Conservation (phyloP, 495 filamentous ascomycete species). For the Penicillium bovifimosum region DNA sequence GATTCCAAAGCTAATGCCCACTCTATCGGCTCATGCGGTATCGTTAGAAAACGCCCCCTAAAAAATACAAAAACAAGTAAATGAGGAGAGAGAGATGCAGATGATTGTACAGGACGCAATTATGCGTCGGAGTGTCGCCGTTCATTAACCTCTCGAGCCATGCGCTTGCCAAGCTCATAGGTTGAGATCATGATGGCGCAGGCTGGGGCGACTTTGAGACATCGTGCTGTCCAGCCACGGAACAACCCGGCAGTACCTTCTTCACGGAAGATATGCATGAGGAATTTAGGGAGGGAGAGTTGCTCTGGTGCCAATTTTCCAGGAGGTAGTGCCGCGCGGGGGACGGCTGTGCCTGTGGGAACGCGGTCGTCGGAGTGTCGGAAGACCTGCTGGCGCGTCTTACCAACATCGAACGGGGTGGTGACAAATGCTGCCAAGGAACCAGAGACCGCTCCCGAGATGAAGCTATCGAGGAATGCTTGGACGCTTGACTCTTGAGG, state of each 20-base stretch:
- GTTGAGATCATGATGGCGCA: slow-evolving; percentile 99
- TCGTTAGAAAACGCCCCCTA: slow-evolving; percentile 20
- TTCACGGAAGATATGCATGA: slow-evolving; percentile 80
- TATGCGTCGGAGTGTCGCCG: slow-evolving; percentile 31
- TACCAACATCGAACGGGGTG: slow-evolving; percentile 95
- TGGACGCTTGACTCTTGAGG: slow-evolving; percentile 9
- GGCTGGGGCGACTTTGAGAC: slow-evolving; percentile 89
- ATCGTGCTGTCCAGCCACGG: slow-evolving; percentile 84
- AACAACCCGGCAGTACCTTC: slow-evolving; percentile 80
- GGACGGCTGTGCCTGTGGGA: slow-evolving; percentile 8
- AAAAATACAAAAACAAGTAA: slow-evolving; percentile 13
- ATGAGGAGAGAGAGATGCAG: slow-evolving; percentile 19
- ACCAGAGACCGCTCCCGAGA: slow-evolving; percentile 76
- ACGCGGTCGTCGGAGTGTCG: slow-evolving; percentile 47
- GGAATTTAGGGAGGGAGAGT: slow-evolving; percentile 65
- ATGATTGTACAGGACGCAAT: slow-evolving; percentile 19
- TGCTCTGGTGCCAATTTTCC: slow-evolving; percentile 58
- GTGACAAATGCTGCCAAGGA: slow-evolving; percentile 84
- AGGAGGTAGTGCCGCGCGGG: slow-evolving; percentile 11
- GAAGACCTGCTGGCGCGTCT: slow-evolving; percentile 85
- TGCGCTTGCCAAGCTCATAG: slow-evolving; percentile 92
- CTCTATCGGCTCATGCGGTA: slow-evolving; percentile 32
- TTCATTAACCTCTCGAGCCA: slow-evolving; percentile 75
- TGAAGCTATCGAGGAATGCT: slow-evolving; percentile 78
- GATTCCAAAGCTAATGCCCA: slow-evolving; percentile 13